These are phyloP conservation scores for Exobasidium cylindrosporum DNA, from an alignment of 1,284 basidiomycete genomes.

Conservation along the genomic window DNA sequence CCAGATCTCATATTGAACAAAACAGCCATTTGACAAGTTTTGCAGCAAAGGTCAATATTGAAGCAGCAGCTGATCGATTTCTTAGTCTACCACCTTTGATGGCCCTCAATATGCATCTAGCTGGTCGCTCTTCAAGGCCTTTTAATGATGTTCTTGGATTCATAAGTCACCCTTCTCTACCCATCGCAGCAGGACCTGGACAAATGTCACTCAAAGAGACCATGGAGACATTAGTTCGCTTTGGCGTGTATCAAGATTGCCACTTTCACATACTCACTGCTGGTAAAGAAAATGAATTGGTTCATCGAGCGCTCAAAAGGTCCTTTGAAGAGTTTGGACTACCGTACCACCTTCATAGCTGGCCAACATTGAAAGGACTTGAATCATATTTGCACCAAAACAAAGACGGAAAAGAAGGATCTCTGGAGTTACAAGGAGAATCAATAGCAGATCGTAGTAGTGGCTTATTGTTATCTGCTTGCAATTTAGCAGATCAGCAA, in stretches of 20 bases:
- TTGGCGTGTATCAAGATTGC: conserved; percentile 3
- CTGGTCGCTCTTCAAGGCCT: conserved; percentile 15
- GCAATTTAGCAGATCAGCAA: neutral
- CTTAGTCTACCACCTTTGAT: conserved; percentile 17
- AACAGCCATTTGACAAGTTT: conserved; percentile 19
- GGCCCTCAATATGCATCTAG: conserved; percentile 24
- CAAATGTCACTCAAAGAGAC: conserved; percentile 19
- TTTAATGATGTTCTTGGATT: conserved; percentile 21
- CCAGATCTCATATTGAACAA: conserved; percentile 10
- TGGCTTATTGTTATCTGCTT: neutral
- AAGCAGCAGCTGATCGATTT: conserved; percentile 10
- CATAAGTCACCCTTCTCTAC: conserved; percentile 21
- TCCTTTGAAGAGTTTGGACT: conserved; percentile 11
- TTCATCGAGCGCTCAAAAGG: neutral
- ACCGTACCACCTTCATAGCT: neutral
- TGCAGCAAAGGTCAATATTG: conserved; percentile 10
- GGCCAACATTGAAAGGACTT: neutral
- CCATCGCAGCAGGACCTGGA: conserved; percentile 18
- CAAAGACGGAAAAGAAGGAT: neutral
- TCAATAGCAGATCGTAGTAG: neutral
- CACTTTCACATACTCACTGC: conserved; percentile 9
- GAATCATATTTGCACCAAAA: neutral
- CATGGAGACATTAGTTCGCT: neutral
- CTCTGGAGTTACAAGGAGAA: neutral
- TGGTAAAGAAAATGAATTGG: conserved; percentile 3